These are phyloP conservation scores for Rhinocladiella mackenziei DNA, from an alignment of 2,329 filamentous ascomycete species.

Conservation along the genomic window DNA sequence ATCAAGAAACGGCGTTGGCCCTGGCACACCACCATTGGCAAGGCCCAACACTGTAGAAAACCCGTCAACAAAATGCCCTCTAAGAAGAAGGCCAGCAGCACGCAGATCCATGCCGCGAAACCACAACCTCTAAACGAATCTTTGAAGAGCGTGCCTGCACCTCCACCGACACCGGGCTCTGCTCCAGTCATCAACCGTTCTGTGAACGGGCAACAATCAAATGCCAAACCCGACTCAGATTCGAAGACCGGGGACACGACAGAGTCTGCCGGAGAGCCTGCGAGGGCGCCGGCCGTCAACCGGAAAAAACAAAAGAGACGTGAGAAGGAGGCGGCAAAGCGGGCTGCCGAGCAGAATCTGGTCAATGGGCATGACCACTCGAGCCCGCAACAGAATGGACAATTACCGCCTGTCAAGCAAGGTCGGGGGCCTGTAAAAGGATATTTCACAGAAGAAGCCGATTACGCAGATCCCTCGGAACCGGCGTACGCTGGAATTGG, in stretches of 20 bases:
- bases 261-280: slow-evolving; percentile 27
- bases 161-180: slow-evolving; percentile 11
- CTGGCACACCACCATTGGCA: slow-evolving; percentile 5
- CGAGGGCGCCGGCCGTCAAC: slow-evolving; percentile 58
- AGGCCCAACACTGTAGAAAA: slow-evolving; percentile 1
- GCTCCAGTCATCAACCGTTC: slow-evolving; percentile 16
- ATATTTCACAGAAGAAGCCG: slow-evolving; percentile 31
- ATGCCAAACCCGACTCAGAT: slow-evolving; percentile 28
- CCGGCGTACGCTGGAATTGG: slow-evolving; percentile 40
- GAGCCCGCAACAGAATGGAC: slow-evolving; percentile 14
- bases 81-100: slow-evolving; percentile 26
- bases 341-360: slow-evolving; percentile 48
- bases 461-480: slow-evolving; percentile 34
- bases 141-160: slow-evolving; percentile 17
- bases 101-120: slow-evolving; percentile 17
- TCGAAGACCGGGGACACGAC: slow-evolving; percentile 33
- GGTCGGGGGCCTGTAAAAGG: slow-evolving; percentile 30
- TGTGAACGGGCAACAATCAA: slow-evolving; percentile 28
- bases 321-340: slow-evolving; percentile 73
- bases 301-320: slow-evolving; percentile 94
- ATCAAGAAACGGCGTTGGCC: slow-evolving; percentile 10
- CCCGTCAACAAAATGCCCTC: slow-evolving; percentile 25
- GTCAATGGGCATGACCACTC: slow-evolving; percentile 31
- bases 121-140: slow-evolving; percentile 14
- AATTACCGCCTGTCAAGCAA: slow-evolving; percentile 24